A percentile compares a stretch with the other conserved stretches of the same genome.
phyloP scores from a whole-genome alignment of 1,284 basidiomycete genomes.

The Gymnopus androsaceus region DNA sequence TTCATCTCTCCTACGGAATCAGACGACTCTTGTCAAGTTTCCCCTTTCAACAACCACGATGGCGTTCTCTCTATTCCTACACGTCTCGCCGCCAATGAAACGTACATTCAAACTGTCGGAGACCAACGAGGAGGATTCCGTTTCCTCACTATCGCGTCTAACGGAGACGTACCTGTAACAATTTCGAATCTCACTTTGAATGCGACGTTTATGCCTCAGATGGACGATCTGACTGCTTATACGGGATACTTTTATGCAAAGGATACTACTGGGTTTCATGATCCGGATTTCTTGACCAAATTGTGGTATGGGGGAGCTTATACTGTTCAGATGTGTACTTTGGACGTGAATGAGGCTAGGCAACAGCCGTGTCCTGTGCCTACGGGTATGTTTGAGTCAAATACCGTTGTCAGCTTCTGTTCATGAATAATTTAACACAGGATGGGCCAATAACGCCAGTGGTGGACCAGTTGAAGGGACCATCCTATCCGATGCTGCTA shows the following conservation, averaged over 20 bases:
- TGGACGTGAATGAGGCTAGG: slow-evolving; percentile 46
- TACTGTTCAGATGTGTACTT: slow-evolving; percentile 53
- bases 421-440: slow-evolving; percentile 11
- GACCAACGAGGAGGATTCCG: slow-evolving; percentile 52
- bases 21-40: slow-evolving; percentile 43
- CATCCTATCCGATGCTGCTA: slow-evolving; percentile 38
- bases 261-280: slow-evolving; percentile 40
- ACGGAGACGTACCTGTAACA: slow-evolving; percentile 35
- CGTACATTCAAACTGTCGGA: slow-evolving; percentile 44
- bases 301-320: slow-evolving; percentile 57
- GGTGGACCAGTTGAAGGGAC: slow-evolving; percentile 34
- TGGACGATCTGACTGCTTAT: slow-evolving; percentile 46
- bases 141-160: slow-evolving; percentile 49
- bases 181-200: slow-evolving; percentile 49
- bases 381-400: slow-evolving; percentile 33
- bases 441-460: slow-evolving; percentile 35
- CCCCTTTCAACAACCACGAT: slow-evolving; percentile 33
- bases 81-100: slow-evolving; percentile 34
- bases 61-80: slow-evolving; percentile 30
- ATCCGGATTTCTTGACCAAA: slow-evolving; percentile 48
- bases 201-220: slow-evolving; percentile 51
- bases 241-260: slow-evolving; percentile 50
- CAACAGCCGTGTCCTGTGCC: slow-evolving; percentile 33
- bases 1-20: slow-evolving; percentile 46
- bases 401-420: too few species aligned